These are phyloP conservation scores for Carpinus viminea DNA, from an alignment of 306 rosid genomes.

Conservation along the genomic window DNA sequence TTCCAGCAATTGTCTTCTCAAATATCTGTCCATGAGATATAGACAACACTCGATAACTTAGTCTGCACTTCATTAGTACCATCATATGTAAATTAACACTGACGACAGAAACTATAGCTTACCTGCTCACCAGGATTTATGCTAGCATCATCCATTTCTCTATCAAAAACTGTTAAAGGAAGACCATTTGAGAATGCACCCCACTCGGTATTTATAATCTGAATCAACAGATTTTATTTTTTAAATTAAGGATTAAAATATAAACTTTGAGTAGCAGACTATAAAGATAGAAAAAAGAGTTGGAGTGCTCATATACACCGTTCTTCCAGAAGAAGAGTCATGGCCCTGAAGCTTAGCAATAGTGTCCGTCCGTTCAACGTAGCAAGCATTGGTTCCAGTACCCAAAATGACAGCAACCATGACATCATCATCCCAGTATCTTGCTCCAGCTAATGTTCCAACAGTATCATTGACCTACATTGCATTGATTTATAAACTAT, in stretches of 20 bases:
- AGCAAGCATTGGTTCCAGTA: slow-evolving; percentile 96
- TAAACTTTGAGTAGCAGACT: slow-evolving; percentile 14
- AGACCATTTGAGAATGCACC: slow-evolving; percentile 84
- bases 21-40: slow-evolving; percentile 51
- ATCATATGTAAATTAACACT: not conserved
- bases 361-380: slow-evolving; percentile 63
- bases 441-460: slow-evolving; percentile 93
- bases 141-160: slow-evolving; percentile 88
- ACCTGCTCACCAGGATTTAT: slow-evolving; percentile 98
- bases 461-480: slow-evolving; percentile 83
- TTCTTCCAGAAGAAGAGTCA: slow-evolving; percentile 62
- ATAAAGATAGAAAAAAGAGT: slow-evolving; percentile 19
- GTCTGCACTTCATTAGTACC: slow-evolving; percentile 6
- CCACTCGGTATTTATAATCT: slow-evolving; percentile 95
- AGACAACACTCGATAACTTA: slow-evolving; percentile 1
- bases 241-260: slow-evolving; percentile 12
- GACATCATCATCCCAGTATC: slow-evolving; percentile 83
- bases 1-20: slow-evolving; percentile 93
- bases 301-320: slow-evolving; percentile 44
- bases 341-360: slow-evolving; percentile 69
- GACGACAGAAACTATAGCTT: slow-evolving; percentile 16
- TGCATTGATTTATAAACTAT: slow-evolving; percentile 16
- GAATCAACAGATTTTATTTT: slow-evolving; percentile 28
- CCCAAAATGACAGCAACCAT: slow-evolving; percentile 91
- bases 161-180: slow-evolving; percentile 73